Conservation (phyloP, 495 filamentous ascomycete genomes). For the Annulohypoxylon bovei region DNA sequence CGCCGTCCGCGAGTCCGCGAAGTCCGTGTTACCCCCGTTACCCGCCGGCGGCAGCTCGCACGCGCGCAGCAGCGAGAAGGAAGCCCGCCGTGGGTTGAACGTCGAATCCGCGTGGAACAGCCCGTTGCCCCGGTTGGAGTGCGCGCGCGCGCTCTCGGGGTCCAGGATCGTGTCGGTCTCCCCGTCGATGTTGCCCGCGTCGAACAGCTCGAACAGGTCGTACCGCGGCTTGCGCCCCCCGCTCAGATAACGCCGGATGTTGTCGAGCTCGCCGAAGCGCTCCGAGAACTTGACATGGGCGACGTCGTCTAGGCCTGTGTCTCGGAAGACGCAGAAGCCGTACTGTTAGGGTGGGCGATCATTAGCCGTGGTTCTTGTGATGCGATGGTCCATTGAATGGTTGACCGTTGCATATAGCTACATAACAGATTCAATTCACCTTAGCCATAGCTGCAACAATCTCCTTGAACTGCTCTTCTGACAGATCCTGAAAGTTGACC, state of each 20-base stretch:
- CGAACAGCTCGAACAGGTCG: slow-evolving; percentile 63
- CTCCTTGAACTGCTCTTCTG: slow-evolving; percentile 58
- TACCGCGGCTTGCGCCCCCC: slow-evolving; percentile 59
- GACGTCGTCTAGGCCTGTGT: slow-evolving; percentile 62
- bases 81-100: slow-evolving; percentile 69
- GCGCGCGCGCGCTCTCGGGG: slow-evolving; percentile 51
- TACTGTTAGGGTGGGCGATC: slow-evolving; percentile 50
- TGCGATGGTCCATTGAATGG: neutral
- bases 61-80: slow-evolving; percentile 64
- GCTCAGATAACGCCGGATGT: slow-evolving; percentile 63
- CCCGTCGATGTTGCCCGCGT: slow-evolving; percentile 64
- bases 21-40: slow-evolving; percentile 66
- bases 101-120: slow-evolving; percentile 69
- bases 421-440: slow-evolving; percentile 39
- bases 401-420: neutral
- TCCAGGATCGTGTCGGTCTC: slow-evolving; percentile 53
- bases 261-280: slow-evolving; percentile 67
- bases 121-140: slow-evolving; percentile 61
- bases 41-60: slow-evolving; percentile 60
- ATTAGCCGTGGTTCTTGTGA: neutral
- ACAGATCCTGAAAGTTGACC: slow-evolving; percentile 59
- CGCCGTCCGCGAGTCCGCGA: slow-evolving; percentile 66
- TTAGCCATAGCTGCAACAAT: slow-evolving; percentile 61
- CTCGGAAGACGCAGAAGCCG: slow-evolving; percentile 65
- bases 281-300: slow-evolving; percentile 64